These are phyloP conservation scores for Clonostachys solani DNA, from an alignment of 2,329 filamentous ascomycete species.

Conservation along the genomic window DNA sequence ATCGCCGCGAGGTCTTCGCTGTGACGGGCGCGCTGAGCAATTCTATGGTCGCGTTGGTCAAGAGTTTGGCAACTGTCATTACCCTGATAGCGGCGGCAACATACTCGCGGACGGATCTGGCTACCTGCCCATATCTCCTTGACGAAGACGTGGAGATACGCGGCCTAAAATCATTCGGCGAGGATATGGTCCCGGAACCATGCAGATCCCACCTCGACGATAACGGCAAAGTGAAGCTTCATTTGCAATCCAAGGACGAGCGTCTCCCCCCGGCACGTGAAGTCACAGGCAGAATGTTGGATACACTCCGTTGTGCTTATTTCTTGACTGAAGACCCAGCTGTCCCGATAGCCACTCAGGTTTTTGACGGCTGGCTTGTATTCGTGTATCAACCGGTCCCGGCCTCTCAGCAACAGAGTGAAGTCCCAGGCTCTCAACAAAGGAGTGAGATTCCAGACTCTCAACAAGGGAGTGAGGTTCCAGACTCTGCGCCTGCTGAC, in stretches of 20 bases:
- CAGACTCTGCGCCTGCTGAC: no score
- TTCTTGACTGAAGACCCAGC: slow-evolving; percentile 35
- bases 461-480: no score
- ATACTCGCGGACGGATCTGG: slow-evolving; percentile 28
- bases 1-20: slow-evolving; percentile 38
- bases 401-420: not conserved
- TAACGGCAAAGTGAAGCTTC: slow-evolving; percentile 31
- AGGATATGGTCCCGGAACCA: slow-evolving; percentile 26
- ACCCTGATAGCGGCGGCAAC: slow-evolving; percentile 41
- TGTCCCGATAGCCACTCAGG: slow-evolving; percentile 28
- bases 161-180: slow-evolving; percentile 36
- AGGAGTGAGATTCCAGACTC: no score
- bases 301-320: slow-evolving; percentile 43
- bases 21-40: slow-evolving; percentile 38
- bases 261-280: slow-evolving; percentile 26
- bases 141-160: slow-evolving; percentile 43
- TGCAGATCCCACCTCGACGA: slow-evolving; percentile 31
- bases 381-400: slow-evolving; percentile 19
- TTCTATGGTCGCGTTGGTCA: slow-evolving; percentile 40
- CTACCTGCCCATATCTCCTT: slow-evolving; percentile 42
- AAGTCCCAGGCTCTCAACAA: no score
- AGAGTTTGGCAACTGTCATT: slow-evolving; percentile 38
- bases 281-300: slow-evolving; percentile 40
- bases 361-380: slow-evolving; percentile 18
- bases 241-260: slow-evolving; percentile 21